Conservation (phyloP, 176 grass and related monocot species). For the Avena sativa region DNA sequence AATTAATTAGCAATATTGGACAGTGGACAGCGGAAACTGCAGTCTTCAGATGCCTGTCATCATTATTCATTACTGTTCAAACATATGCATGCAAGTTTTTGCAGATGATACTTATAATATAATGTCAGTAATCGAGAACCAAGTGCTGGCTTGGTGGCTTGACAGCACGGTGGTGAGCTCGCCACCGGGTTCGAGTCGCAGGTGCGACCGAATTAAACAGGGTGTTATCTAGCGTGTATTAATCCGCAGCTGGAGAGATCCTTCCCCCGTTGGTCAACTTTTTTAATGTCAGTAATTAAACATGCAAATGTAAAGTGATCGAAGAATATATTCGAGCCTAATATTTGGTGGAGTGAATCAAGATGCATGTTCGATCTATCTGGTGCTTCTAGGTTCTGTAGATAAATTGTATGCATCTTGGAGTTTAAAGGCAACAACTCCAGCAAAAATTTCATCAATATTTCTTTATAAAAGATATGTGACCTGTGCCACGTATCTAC, state of each 20-base stretch:
- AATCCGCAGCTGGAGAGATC: too few relatives aligned
- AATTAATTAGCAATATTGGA: constrained; percentile 32
- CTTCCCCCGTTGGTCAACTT: too few relatives aligned
- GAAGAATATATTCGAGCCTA: constrained; percentile 1
- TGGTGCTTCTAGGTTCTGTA: constrained; percentile 8
- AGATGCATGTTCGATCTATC: background rate
- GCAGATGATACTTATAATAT: constrained; percentile 15
- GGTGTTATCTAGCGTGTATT: too few relatives aligned
- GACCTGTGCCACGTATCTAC: background rate
- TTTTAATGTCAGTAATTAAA: background rate
- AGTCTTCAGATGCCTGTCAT: background rate
- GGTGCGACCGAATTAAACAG: too few relatives aligned
- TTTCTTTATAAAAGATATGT: background rate
- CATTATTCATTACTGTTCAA: constrained; percentile 15
- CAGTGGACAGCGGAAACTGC: background rate
- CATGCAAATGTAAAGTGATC: constrained; percentile 18
- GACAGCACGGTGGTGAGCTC: too few relatives aligned
- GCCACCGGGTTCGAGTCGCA: too few relatives aligned
- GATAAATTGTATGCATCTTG: background rate
- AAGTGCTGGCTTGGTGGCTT: too few relatives aligned
- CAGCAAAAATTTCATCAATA: background rate
- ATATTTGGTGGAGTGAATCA: background rate
- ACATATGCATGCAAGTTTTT: background rate
- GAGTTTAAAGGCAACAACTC: constrained; percentile 12
- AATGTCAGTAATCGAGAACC: background rate